These are phyloP conservation scores for Amauroascus verrucosus DNA, from an alignment of 2,329 filamentous ascomycete species.

Conservation along the genomic window DNA sequence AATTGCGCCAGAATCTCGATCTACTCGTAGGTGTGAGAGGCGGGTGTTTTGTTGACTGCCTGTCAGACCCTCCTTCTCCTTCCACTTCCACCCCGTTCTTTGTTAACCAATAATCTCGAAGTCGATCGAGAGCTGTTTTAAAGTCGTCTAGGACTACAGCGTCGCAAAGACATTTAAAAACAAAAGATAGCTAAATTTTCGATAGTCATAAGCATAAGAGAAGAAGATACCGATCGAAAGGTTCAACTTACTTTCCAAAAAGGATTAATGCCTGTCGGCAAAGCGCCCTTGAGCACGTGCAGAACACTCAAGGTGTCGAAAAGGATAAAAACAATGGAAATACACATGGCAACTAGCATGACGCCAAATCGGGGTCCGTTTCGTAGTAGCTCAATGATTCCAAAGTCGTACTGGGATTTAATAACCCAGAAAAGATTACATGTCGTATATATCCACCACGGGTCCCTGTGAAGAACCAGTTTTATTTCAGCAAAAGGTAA, in stretches of 20 bases:
- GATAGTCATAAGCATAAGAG: neutral
- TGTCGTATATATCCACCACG: slow-evolving; percentile 59
- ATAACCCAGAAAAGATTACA: slow-evolving; percentile 53
- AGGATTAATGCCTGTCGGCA: slow-evolving; percentile 51
- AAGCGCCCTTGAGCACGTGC: slow-evolving; percentile 32
- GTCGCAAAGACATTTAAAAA: slow-evolving; percentile 59
- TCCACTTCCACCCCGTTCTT: slow-evolving; percentile 21
- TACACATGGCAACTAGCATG: slow-evolving; percentile 50
- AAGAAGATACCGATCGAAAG: neutral
- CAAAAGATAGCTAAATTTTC: slow-evolving; percentile 48
- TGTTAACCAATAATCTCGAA: slow-evolving; percentile 27
- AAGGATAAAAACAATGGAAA: slow-evolving; percentile 52
- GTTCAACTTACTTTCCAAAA: slow-evolving; percentile 46
- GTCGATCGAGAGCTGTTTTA: slow-evolving; percentile 46
- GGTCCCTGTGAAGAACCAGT: slow-evolving; percentile 38
- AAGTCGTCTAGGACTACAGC: slow-evolving; percentile 59
- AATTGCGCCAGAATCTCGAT: slow-evolving; percentile 7
- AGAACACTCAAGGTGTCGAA: slow-evolving; percentile 53
- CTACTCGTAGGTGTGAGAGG: neutral
- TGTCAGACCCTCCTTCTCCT: neutral
- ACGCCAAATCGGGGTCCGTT: slow-evolving; percentile 56
- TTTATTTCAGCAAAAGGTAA: neutral
- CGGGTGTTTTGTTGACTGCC: neutral
- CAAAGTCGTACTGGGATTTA: slow-evolving; percentile 51
- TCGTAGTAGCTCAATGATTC: slow-evolving; percentile 46